These are phyloP conservation scores for Penicillium maclennaniae DNA, from an alignment of 495 filamentous ascomycete genomes.

Conservation along the genomic window DNA sequence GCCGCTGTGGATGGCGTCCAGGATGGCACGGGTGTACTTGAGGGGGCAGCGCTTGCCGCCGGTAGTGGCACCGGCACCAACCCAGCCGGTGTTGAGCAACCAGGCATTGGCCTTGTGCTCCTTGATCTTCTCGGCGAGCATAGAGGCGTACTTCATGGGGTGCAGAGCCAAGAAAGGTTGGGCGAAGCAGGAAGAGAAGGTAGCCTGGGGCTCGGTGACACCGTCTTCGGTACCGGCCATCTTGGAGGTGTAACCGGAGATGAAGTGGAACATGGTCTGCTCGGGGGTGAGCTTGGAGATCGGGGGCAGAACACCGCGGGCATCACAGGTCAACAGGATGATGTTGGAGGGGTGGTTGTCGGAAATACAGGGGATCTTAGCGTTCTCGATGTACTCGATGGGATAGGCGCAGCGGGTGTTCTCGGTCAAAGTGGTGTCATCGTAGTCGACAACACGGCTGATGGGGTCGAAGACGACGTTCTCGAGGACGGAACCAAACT, in stretches of 20 bases:
- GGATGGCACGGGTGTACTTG: conserved; percentile 97
- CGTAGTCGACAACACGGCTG: conserved; percentile 88
- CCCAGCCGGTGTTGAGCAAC: conserved; percentile 99
- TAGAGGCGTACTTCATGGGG: conserved; percentile 97
- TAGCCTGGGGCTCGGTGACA: conserved; percentile 93
- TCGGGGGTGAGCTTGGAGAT: conserved; percentile 95
- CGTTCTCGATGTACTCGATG: conserved; percentile 97
- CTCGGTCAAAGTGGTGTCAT: conserved; percentile 91
- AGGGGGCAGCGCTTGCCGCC: conserved; percentile 98
- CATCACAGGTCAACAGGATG: conserved; percentile 96
- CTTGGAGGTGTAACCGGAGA: conserved; percentile 99
- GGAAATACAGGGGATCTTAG: conserved; percentile 92
- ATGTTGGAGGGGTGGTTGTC: conserved; percentile 92
- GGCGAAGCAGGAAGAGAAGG: conserved; percentile 99
- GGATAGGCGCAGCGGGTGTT: conserved; percentile 98
- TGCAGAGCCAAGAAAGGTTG: conserved; percentile 98
- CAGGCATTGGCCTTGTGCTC: conserved; percentile 94
- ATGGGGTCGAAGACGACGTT: conserved; percentile 96
- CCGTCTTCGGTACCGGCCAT: conserved; percentile 99
- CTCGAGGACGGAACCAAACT: conserved; percentile 94
- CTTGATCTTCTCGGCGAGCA: conserved; percentile 97
- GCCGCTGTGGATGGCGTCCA: conserved; percentile 95
- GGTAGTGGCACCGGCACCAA: conserved; percentile 89
- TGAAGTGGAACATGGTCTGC: conserved; percentile 99
- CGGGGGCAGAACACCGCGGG: conserved; percentile 92